Percentiles rank a stretch among this genome's conserved stretches.
Evolutionary conservation across 2,329 filamentous ascomycete species (phyloP).

Genomic region (Xylaria multiplex): DNA sequence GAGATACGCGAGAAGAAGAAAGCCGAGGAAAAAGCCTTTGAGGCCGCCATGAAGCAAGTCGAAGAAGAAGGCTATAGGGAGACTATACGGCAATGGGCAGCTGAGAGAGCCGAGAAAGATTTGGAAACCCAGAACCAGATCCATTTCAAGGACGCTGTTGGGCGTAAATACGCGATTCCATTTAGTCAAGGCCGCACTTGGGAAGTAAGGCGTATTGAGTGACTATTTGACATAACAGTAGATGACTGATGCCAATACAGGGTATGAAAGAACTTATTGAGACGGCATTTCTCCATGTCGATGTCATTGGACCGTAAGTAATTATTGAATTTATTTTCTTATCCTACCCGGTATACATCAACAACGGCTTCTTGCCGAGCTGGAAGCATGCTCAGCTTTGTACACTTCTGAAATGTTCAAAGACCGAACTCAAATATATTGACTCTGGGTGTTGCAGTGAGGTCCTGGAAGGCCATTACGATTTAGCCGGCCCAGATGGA

Average conservation of each 20-base stretch:
- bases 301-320: conserved; percentile 69
- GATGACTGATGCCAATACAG: conserved; percentile 53
- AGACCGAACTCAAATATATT: neutral
- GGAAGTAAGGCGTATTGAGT: conserved; percentile 21
- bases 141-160: conserved; percentile 33
- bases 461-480: conserved; percentile 79
- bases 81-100: conserved; percentile 25
- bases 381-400: no score
- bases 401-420: no score
- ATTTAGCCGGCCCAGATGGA: conserved; percentile 77
- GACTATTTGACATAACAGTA: neutral
- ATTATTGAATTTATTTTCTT: neutral
- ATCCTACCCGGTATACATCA: no score
- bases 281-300: conserved; percentile 81
- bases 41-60: conserved; percentile 12
- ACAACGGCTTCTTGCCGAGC: no score
- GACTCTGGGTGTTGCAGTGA: conserved; percentile 51
- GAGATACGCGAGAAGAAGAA: conserved; percentile 23
- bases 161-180: conserved; percentile 33
- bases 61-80: conserved; percentile 27
- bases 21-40: conserved; percentile 9
- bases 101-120: conserved; percentile 28
- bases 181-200: conserved; percentile 28
- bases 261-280: conserved; percentile 85
- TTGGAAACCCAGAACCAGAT: conserved; percentile 28